Evolutionary conservation across 495 filamentous ascomycete genomes (phyloP).

Genomic region (Cairneyella variabilis): DNA sequence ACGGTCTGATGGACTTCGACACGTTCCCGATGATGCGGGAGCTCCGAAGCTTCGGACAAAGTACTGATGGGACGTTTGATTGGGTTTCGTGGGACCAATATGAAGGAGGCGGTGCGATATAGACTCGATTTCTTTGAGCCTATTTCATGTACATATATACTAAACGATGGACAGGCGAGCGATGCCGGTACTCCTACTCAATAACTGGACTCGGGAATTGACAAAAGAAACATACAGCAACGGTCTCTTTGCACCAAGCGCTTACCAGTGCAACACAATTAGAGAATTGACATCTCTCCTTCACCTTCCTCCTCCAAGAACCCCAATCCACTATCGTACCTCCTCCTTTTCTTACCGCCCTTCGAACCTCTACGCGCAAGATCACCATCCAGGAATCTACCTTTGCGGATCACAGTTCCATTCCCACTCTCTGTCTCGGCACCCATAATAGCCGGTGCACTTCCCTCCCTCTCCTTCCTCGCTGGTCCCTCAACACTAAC

Average conservation of each 20-base stretch:
- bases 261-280: no score
- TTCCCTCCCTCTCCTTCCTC: neutral
- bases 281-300: neutral
- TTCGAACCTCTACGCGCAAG: slow-evolving; percentile 26
- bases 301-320: slow-evolving; percentile 58
- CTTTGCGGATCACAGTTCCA: neutral
- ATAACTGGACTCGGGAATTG: no score
- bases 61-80: slow-evolving; percentile 1
- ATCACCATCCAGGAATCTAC: slow-evolving; percentile 28
- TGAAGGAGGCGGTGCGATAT: neutral
- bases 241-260: no score
- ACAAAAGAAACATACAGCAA: no score
- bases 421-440: neutral
- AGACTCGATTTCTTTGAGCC: no score
- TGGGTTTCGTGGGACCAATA: slow-evolving; percentile 6
- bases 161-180: no score
- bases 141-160: no score
- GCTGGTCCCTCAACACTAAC: neutral
- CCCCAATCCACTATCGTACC: slow-evolving; percentile 60
- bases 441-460: neutral
- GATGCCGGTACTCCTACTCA: no score
- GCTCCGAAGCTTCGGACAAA: neutral
- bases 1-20: neutral
- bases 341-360: slow-evolving; percentile 38
- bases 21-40: neutral